Evolutionary conservation across 176 grass and related monocot species (phyloP), one percentile per base, ranked within the genome.

Genomic region (Zea luxurians): DNA sequence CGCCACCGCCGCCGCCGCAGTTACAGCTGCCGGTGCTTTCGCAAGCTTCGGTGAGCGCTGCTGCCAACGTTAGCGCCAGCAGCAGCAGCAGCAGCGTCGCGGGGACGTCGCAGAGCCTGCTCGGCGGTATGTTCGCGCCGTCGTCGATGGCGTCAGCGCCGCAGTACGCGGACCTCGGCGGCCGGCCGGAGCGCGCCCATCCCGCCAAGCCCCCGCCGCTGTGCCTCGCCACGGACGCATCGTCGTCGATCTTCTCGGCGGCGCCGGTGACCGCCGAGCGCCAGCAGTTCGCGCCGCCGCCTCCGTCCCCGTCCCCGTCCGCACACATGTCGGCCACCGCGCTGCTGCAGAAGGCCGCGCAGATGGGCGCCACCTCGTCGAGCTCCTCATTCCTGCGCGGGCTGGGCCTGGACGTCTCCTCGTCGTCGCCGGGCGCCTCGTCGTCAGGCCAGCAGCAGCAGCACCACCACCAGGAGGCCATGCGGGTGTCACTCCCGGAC

Each of bases 311-410:
- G 38, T 80, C 77, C 17, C 83, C 86, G 1, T 92, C 96, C 1
- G 83, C 81, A 13, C 96, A 99, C 86, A 92, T 99, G 92, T 99
- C 96, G 0, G 96, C 96, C 9, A 99, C 96, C 2, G 92, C 96
- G 6, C 61, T 99, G 70, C 88, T 99, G 0, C 96, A 99, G 80
- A 99, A 99, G 76, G 96, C 96, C 0, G 90, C 92, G 12, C 92
- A 99, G 52, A 99, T 99, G 96, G 96, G 96, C 12, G 88, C 90
- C 40, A 80, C 92, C 7, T 82, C 89, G 5, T 93, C 91, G 0
- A 89, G 86, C 48, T 90, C 91, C 0, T 95, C 92, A 9, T 93
- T 95, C 76, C 92, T 99, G 55, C 90, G 83, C 11, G 83, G 96
- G 0, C 77, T 99, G 36, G 89, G 89, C 12, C 90, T 99, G 2